A percentile compares a stretch with the other conserved stretches of the same genome.
Evolutionary conservation across 1,284 basidiomycete genomes (phyloP).

Genomic region (Porodaedalea pini): DNA sequence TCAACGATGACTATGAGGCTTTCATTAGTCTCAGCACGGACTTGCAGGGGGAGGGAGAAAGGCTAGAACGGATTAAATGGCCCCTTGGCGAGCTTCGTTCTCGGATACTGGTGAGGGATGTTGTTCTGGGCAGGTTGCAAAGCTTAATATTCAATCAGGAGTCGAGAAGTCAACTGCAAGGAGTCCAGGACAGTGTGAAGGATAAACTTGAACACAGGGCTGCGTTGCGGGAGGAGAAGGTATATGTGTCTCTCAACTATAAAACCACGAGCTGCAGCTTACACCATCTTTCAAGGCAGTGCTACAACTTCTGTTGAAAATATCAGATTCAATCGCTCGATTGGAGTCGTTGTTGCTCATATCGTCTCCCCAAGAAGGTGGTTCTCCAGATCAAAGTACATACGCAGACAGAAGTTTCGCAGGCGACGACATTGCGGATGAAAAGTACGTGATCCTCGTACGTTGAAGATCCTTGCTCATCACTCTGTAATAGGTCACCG

Average conservation of each 20-base stretch:
- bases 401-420: slow-evolving; percentile 22
- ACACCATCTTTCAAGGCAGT: slow-evolving; percentile 50
- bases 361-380: slow-evolving; percentile 45
- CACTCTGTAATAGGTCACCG: slow-evolving; percentile 36
- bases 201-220: slow-evolving; percentile 73
- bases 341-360: slow-evolving; percentile 80
- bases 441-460: slow-evolving; percentile 32
- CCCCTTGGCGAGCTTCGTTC: slow-evolving; percentile 63
- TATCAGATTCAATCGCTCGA: slow-evolving; percentile 82
- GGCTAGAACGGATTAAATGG: slow-evolving; percentile 61
- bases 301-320: slow-evolving; percentile 80
- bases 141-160: slow-evolving; percentile 38
- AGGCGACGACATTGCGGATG: slow-evolving; percentile 30
- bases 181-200: slow-evolving; percentile 71
- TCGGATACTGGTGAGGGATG: slow-evolving; percentile 62
- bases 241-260: slow-evolving; percentile 28
- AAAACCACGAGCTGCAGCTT: neutral
- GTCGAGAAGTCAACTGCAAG: slow-evolving; percentile 59
- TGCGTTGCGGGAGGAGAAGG: slow-evolving; percentile 80
- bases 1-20: slow-evolving; percentile 97
- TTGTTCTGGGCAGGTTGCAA: neutral
- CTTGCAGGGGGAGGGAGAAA: slow-evolving; percentile 75
- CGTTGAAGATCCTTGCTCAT: neutral
- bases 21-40: slow-evolving; percentile 95
- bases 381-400: slow-evolving; percentile 25